phyloP scores from a whole-genome alignment of 495 filamentous ascomycete genomes.

The Paragyromitra xinjiangensis region DNA sequence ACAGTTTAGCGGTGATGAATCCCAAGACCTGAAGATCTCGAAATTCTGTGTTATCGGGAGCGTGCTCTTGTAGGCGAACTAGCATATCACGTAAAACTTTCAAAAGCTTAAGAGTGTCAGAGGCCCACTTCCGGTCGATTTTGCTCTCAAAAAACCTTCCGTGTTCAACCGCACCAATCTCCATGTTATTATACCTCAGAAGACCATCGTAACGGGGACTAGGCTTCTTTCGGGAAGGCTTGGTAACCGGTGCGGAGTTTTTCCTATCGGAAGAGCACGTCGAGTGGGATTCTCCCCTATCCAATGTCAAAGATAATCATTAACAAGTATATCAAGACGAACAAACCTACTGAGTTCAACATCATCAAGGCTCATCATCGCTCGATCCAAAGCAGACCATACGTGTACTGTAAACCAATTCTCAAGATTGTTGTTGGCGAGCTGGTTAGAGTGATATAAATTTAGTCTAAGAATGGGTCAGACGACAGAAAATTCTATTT shows the following conservation, averaged over 20 bases:
- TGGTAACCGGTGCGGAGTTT: background rate
- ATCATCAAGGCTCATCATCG: slow-evolving; percentile 16
- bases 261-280: slow-evolving; percentile 9
- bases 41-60: background rate
- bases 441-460: background rate
- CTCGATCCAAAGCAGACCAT: slow-evolving; percentile 22
- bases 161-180: slow-evolving; percentile 25
- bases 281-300: slow-evolving; percentile 15
- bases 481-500: background rate
- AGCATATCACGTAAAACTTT: slow-evolving; percentile 42
- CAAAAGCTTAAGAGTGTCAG: slow-evolving; percentile 23
- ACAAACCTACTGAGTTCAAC: slow-evolving; percentile 27
- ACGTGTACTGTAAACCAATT: slow-evolving; percentile 26
- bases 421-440: slow-evolving; percentile 21
- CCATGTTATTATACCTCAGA: background rate
- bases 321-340: background rate
- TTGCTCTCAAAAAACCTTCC: background rate
- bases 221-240: slow-evolving; percentile 4
- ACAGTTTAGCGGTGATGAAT: slow-evolving; percentile 16
- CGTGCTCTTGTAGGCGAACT: background rate
- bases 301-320: background rate
- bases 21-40: slow-evolving; percentile 3
- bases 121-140: slow-evolving; percentile 14
- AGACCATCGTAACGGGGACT: slow-evolving; percentile 29
- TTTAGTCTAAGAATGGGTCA: background rate